These are phyloP conservation scores for Apophysomyces variabilis DNA, from an alignment of 371 early-diverging fungal species.

Conservation along the genomic window DNA sequence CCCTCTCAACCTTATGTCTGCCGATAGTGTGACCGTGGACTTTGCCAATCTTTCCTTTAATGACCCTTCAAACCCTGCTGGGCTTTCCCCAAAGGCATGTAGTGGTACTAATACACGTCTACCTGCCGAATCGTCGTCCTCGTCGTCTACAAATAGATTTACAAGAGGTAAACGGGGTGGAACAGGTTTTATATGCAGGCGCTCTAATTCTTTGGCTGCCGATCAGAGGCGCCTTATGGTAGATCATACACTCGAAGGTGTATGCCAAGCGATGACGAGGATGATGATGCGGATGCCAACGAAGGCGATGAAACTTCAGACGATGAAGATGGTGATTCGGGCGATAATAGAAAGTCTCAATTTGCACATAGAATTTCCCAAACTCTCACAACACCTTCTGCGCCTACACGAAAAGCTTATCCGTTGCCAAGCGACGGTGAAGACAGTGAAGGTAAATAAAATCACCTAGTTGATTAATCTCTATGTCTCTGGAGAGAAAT, in stretches of 20 bases:
- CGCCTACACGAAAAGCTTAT: conserved; percentile 17
- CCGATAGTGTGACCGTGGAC: conserved; percentile 8
- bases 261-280: conserved; percentile 52
- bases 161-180: conserved; percentile 1
- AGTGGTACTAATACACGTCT: not conserved
- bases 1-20: conserved; percentile 2
- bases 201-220: not conserved
- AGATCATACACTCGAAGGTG: conserved; percentile 36
- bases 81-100: not conserved
- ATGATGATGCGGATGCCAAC: conserved; percentile 26
- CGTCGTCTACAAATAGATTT: not conserved
- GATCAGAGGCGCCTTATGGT: conserved; percentile 16
- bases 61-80: not conserved
- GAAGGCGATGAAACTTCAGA: conserved; percentile 38
- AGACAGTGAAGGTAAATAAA: conserved; percentile 20
- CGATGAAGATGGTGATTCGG: conserved; percentile 27
- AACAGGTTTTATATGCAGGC: conserved; percentile 8
- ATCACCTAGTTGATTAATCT: conserved; percentile 5
- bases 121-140: not conserved
- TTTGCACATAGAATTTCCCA: not conserved
- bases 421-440: conserved; percentile 47
- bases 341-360: not conserved
- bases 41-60: conserved; percentile 7
- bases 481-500: not conserved
- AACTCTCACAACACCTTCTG: conserved; percentile 1